Evolutionary conservation across 2,329 filamentous ascomycete species (phyloP).

Genomic region (Knufia petricola): DNA sequence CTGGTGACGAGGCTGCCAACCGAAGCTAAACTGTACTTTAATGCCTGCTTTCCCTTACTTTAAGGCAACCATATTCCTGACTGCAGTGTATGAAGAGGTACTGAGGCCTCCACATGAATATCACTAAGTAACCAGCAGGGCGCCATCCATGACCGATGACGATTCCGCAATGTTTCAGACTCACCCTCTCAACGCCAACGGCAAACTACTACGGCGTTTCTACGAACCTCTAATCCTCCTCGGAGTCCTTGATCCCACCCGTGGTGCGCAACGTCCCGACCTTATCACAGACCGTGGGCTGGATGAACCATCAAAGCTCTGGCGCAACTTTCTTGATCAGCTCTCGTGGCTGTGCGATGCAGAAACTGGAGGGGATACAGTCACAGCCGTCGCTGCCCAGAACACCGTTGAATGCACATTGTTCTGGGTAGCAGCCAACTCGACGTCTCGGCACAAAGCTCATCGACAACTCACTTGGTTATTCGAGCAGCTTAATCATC

Average conservation of each 20-base stretch:
- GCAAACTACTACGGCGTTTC: constrained; percentile 26
- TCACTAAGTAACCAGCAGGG: no score
- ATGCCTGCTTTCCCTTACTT: no score
- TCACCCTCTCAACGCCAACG: constrained; percentile 4
- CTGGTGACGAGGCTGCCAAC: no score
- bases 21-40: no score
- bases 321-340: constrained; percentile 30
- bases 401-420: constrained; percentile 4
- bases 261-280: constrained; percentile 24
- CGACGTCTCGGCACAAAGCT: constrained; percentile 1
- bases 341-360: constrained; percentile 40
- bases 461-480: no score
- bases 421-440: constrained; percentile 14
- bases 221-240: constrained; percentile 34
- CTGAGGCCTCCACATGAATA: no score
- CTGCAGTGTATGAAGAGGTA: no score
- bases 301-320: constrained; percentile 9
- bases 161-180: constrained; percentile 6
- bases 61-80: no score
- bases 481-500: no score
- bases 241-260: constrained; percentile 26
- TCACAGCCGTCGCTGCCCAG: constrained; percentile 37
- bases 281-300: constrained; percentile 9
- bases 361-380: constrained; percentile 40
- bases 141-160: no score